phyloP scores from a whole-genome alignment of 179 eudicot species.

The Camellia oleifera region DNA sequence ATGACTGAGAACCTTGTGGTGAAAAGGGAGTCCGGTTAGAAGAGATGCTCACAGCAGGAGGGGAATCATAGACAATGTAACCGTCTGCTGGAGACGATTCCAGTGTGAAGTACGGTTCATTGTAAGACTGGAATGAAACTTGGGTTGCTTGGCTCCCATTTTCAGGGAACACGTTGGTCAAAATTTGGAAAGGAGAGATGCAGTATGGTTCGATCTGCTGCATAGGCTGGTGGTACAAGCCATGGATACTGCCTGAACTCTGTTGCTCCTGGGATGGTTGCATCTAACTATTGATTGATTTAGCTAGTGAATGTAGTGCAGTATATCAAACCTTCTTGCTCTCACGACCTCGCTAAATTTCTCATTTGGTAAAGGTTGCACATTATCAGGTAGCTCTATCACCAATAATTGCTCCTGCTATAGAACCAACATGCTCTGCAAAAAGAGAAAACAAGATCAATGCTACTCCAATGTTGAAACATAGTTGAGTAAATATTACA shows the following conservation, averaged over 20 bases:
- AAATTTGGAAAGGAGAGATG: conserved; percentile 33
- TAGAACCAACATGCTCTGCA: background rate
- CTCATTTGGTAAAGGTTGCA: background rate
- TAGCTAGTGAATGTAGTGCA: background rate
- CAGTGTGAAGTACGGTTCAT: conserved; percentile 46
- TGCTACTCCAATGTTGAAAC: background rate
- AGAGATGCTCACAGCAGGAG: conserved; percentile 51
- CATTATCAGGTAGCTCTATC: background rate
- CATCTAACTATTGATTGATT: conserved; percentile 24
- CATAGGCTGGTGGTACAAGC: conserved; percentile 34
- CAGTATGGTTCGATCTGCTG: conserved; percentile 40
- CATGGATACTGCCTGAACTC: conserved; percentile 26
- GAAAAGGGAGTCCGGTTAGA: conserved; percentile 57
- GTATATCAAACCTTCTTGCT: background rate
- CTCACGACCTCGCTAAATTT: background rate
- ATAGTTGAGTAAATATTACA: background rate
- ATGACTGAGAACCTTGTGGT: conserved; percentile 59
- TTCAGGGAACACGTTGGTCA: conserved; percentile 32
- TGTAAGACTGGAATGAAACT: conserved; percentile 19
- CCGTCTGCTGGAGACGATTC: conserved; percentile 50
- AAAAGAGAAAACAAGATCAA: background rate
- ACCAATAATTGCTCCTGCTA: background rate
- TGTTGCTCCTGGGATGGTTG: conserved; percentile 46
- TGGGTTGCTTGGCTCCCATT: conserved; percentile 37
- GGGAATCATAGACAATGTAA: conserved; percentile 43